Base-by-base conservation (phyloP, 371 early-diverging fungal species). In the Rhizopus delemar region DNA sequence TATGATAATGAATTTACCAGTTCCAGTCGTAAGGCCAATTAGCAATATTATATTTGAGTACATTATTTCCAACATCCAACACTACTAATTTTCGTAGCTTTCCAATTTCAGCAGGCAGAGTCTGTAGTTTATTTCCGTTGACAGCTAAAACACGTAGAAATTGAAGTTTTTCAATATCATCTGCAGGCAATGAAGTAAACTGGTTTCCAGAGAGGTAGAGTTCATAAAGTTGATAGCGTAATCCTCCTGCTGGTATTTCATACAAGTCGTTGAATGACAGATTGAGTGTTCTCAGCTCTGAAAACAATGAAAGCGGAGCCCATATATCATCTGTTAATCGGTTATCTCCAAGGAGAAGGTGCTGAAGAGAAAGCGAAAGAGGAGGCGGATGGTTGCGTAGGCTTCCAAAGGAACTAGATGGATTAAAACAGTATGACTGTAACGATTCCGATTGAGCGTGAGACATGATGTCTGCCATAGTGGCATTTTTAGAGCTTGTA, bases 1-100 rank as follows among this genome's bases (percentile, higher is more conserved):
- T 13, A 39, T 11, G 41, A 2, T 39, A 13, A 13, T 11, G 8
- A 8, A 46, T 75, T 56, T 77, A 85, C 93, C 93, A 94, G 72
- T 95, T 94, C 94, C 94, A 95, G 63, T 94, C 94, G 68, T 93
- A 93, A 1, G 92, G 93, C 93, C 93, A 94, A 68, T 95, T 95
- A 38, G 89, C 80, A 51, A 94, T 90, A 61, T 95, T 95, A 70
- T 94, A 95, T 72, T 91, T 90, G 41, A 95, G 77, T 45, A 84
- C 75, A 58, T 95, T 94, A 69, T 87, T 86, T 34, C 93, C 91
- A 13, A 92, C 89, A 66, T 95, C 96, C 16, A 95, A 69, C n/a
- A 87, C 89, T n/a, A 78, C 56, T 32, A 95, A 74, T 31, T 84
- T 80, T 46, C 81, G 70, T 11, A 93, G 73, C 68, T 93, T 93